Base-by-base conservation (phyloP, 75 land plant species). In the Cupressus sempervirens region DNA sequence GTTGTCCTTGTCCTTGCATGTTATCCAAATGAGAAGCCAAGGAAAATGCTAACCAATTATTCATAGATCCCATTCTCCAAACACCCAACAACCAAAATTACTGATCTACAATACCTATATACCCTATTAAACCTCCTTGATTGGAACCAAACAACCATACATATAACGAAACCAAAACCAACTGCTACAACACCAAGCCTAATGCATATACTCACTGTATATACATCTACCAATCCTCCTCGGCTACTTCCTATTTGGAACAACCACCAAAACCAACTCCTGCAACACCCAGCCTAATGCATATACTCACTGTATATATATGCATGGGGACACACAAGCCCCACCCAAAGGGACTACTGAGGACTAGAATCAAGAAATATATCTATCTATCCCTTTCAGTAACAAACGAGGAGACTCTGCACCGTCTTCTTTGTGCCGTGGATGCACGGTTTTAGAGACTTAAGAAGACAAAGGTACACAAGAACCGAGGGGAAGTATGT, bases 1-100 rank as follows among this genome's bases (percentile, higher is more conserved):
- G 35, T 30, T 70, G 32, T 13, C 40, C 40, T 38, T 70, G 74
- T 32, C 32, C 74, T 23, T 70, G 74, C 32, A 70, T 70, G 32
- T 70, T 70, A 70, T 70, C 74, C 32, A 70, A 2, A 62, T 91
- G 94, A 35, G 92, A 86, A 32, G 92, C 90, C 43, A 93, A 90
- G 65, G 94, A 91, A 85, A 93, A 93, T 14, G 86, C 94, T 81
- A 93, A 86, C 94, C 94, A 93, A 86, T 93, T 93, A 83, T 92
- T 92, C 89, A 93, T 91, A 32, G 92, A 82, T 84, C 87, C 84
- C 89, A 89, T 93, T 0, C 32, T 13, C 32, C 74, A 70, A 70
- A 70, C 73, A 70, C 3, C 14, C 13, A 70, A 70, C 74, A 70
- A 29, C 32, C 74, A 70, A 70, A n/a, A 70, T 32, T 70, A 30